A percentile compares a stretch with the other conserved stretches of the same genome.
These are phyloP conservation scores for Mycena citricolor DNA, from an alignment of 1,284 basidiomycete genomes.

Conservation along the genomic window DNA sequence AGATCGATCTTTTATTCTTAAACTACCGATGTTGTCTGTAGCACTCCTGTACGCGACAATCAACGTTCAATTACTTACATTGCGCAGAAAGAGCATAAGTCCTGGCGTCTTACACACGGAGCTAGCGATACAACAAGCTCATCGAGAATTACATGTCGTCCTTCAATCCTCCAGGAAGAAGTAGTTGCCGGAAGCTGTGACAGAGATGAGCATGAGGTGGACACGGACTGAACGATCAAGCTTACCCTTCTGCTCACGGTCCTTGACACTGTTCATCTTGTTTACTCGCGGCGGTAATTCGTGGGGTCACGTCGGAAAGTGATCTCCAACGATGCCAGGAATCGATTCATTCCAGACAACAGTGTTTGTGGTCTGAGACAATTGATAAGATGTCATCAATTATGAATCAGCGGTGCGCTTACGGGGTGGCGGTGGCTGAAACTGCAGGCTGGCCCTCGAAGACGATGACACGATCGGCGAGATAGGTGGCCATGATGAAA, in stretches of 20 bases:
- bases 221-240: too few species aligned
- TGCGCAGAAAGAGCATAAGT: too few species aligned
- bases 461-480: slow-evolving; percentile 95
- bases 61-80: too few species aligned
- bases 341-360: slow-evolving; percentile 88
- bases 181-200: too few species aligned
- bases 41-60: too few species aligned
- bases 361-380: slow-evolving; percentile 72
- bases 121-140: too few species aligned
- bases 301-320: slow-evolving; percentile 96
- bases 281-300: slow-evolving; percentile 92
- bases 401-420: slow-evolving; percentile 32
- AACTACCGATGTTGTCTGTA: too few species aligned
- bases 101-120: too few species aligned
- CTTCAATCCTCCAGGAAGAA: too few species aligned
- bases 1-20: too few species aligned
- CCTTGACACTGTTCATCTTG: slow-evolving; percentile 90
- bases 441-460: slow-evolving; percentile 87
- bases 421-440: slow-evolving; percentile 84
- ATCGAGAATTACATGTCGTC: too few species aligned
- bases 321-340: slow-evolving; percentile 90
- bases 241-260: slow-evolving; percentile 90
- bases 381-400: slow-evolving; percentile 22
- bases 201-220: too few species aligned
- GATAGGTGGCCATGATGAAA: slow-evolving; percentile 96